Percentiles rank a stretch among this genome's conserved stretches.
These are phyloP conservation scores for Penicillium sp. DNA, from an alignment of 2,329 filamentous ascomycete genomes.

Conservation along the genomic window DNA sequence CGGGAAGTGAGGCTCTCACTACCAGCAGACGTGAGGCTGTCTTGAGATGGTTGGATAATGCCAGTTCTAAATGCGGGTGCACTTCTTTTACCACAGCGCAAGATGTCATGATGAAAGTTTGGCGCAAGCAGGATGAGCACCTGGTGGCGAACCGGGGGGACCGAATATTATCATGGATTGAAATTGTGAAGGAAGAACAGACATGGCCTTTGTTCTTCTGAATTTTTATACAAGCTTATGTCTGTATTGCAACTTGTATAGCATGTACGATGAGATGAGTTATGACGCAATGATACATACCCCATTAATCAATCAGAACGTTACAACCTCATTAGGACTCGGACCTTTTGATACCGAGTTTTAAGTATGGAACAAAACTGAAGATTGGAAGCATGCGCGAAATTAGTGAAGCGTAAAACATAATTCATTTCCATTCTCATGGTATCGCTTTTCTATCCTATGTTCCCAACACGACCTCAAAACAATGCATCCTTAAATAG, in stretches of 20 bases:
- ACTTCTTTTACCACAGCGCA: conserved; percentile 24
- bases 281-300: background rate
- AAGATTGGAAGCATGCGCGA: no score
- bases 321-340: no score
- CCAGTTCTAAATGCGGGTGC: conserved; percentile 24
- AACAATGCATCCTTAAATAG: conserved; percentile 16
- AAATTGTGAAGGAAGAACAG: conserved; percentile 24
- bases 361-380: no score
- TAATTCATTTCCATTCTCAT: background rate
- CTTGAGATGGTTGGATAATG: conserved; percentile 25
- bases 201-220: conserved; percentile 33
- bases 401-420: no score
- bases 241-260: background rate
- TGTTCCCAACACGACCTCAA: background rate
- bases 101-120: conserved; percentile 31
- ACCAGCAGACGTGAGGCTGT: conserved; percentile 21
- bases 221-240: background rate
- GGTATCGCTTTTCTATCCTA: background rate
- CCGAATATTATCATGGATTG: conserved; percentile 30
- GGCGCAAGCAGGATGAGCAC: conserved; percentile 30
- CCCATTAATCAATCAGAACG: no score
- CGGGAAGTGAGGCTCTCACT: conserved; percentile 41
- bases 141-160: conserved; percentile 21
- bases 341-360: no score
- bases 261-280: background rate